Percentiles rank a stretch among this genome's conserved stretches.
Conservation (phyloP, 352 stramenopile species). For the Globisporangium spiculum region DNA sequence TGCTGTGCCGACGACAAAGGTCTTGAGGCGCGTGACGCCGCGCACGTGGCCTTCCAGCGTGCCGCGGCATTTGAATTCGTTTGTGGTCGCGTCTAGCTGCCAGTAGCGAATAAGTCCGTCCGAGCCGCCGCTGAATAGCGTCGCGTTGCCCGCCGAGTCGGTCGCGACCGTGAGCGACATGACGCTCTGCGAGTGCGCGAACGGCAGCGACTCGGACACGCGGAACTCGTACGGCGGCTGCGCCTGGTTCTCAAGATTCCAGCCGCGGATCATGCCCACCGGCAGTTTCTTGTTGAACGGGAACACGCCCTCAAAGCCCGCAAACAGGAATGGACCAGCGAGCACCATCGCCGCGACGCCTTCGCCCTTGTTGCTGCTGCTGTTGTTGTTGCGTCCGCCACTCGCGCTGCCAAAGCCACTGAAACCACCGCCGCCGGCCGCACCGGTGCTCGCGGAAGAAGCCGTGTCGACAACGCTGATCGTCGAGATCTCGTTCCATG, state of each 20-base stretch:
- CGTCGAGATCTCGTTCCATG: constrained; percentile 78
- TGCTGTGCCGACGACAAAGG: constrained; percentile 59
- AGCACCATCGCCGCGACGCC: constrained; percentile 69
- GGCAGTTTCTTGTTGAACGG: constrained; percentile 49
- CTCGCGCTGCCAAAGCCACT: constrained; percentile 19
- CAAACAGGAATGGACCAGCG: constrained; percentile 75
- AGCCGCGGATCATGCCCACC: constrained; percentile 76
- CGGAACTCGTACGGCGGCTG: constrained; percentile 63
- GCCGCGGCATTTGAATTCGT: constrained; percentile 75
- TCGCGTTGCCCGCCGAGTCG: constrained; percentile 59
- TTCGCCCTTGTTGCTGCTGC: constrained; percentile 32
- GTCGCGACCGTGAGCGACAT: constrained; percentile 69
- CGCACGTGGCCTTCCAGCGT: constrained; percentile 77
- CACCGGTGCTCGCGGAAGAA: constrained; percentile 7
- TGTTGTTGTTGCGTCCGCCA: constrained; percentile 15
- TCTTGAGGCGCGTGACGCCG: constrained; percentile 81
- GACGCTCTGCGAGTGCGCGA: constrained; percentile 74
- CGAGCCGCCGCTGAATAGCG: constrained; percentile 72
- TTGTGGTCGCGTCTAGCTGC: constrained; percentile 65
- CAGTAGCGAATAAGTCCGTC: constrained; percentile 82
- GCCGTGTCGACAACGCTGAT: constrained; percentile 47
- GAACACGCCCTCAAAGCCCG: constrained; percentile 71
- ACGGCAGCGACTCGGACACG: constrained; percentile 61
- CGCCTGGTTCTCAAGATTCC: constrained; percentile 77
- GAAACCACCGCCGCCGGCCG: not conserved